Conservation (phyloP, 179 eudicot genomes). For the Camellia oleifera region DNA sequence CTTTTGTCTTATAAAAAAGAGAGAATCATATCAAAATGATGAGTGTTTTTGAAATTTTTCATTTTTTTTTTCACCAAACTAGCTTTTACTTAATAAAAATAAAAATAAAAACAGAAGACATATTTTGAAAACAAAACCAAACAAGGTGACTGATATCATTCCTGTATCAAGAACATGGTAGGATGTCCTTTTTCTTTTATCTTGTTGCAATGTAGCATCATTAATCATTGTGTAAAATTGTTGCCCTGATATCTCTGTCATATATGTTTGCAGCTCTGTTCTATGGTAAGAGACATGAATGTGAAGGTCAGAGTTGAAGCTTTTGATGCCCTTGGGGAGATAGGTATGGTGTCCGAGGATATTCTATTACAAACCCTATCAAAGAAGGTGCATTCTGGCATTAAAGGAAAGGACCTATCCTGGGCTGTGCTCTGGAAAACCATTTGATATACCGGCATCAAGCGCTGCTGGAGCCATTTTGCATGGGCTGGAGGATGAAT, state of each 20-base stretch:
- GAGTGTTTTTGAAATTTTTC: no score
- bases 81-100: no score
- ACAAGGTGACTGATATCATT: no score
- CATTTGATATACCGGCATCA: constrained; percentile 38
- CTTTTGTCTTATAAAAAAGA: no score
- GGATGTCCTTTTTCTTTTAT: neutral
- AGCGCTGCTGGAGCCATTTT: constrained; percentile 73
- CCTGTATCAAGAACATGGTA: constrained; percentile 1
- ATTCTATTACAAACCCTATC: constrained; percentile 68
- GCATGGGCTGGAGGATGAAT: constrained; percentile 97
- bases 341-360: constrained; percentile 56
- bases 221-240: neutral
- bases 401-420: constrained; percentile 37
- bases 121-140: no score
- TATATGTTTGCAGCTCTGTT: constrained; percentile 58
- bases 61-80: no score
- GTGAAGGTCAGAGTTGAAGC: constrained; percentile 67
- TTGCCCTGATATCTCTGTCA: neutral
- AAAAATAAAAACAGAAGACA: no score
- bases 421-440: constrained; percentile 34
- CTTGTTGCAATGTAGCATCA: neutral
- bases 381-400: constrained; percentile 47
- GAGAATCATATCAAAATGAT: no score
- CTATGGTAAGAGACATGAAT: constrained; percentile 90
- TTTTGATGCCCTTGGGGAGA: constrained; percentile 68